Base-by-base conservation (phyloP, 2,329 filamentous ascomycete genomes). In the Endothia cerciana region DNA sequence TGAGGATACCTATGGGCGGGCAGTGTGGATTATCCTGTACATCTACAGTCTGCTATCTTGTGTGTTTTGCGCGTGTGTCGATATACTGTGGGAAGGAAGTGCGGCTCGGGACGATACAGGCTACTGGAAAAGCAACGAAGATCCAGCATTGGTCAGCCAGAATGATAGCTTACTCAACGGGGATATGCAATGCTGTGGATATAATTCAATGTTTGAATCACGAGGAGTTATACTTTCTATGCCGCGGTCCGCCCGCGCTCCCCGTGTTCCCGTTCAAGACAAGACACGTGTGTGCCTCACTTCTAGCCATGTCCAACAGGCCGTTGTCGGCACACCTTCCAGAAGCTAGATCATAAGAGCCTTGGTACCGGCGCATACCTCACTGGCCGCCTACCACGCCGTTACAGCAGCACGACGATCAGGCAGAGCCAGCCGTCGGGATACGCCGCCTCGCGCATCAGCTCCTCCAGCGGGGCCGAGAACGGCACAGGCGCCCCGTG, bases 351-450 rank as follows among this genome's bases (percentile, higher is more conserved):
- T 11, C 41, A 11, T 11, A 43, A 17, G 41, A 43, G 13, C 13
- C 8, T 11, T n/a, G 8, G 28, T 25, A 19, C 11, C 47, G 22
- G 28, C 8, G 10, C 47, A 51, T 5, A 7, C 43, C 19, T 19
- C n/a, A n/a, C 17, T 19, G n/a, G 11, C n/a, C n/a, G 10, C 45
- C 45, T 25, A 33, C 1, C 28, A 4, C 53, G 10, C n/a, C 28
- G 6, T 76, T 69, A 80, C 74, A 93, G 82, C 81, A 96, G 90
- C 25, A 89, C 84, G 5, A 97, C 86, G 62, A 93, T 91, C 51
- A 97, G 78, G 76, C 93, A 92, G 33, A 97, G 77, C 90, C 94
- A 99, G 0, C 95, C 95, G 78, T 99, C 95, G 0, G 93, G 89
- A 81, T 97, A 98, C 1, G 92, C 88, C 4, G 91, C 91, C 73